These are phyloP conservation scores for baker's yeast (Saccharomyces cerevisiae) DNA, from an alignment of 805 yeast species.

Conservation along the genomic window DNA sequence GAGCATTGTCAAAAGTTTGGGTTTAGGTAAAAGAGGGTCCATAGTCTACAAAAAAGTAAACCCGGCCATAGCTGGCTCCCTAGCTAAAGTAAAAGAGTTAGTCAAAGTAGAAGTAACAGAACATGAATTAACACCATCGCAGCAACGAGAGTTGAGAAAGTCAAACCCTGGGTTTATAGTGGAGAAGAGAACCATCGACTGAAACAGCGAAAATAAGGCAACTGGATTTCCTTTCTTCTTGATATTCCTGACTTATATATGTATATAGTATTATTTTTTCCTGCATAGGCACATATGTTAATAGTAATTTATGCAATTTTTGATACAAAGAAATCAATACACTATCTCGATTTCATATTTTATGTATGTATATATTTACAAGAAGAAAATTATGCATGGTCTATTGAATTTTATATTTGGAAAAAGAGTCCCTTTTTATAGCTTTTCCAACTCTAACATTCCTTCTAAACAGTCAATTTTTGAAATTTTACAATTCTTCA, in stretches of 20 bases:
- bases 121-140: slow-evolving; percentile 39
- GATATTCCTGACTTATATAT: neutral
- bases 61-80: slow-evolving; percentile 78
- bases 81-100: slow-evolving; percentile 75
- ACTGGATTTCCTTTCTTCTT: slow-evolving; percentile 9
- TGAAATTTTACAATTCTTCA: slow-evolving; percentile 34
- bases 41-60: slow-evolving; percentile 64
- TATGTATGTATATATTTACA: neutral
- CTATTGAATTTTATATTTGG: neutral
- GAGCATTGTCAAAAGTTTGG: slow-evolving; percentile 60
- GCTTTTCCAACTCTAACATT: slow-evolving; percentile 24
- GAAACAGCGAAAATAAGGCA: neutral
- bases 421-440: neutral
- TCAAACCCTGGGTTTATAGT: slow-evolving; percentile 57
- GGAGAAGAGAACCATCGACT: slow-evolving; percentile 27
- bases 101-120: slow-evolving; percentile 73
- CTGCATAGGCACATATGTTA: neutral
- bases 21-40: slow-evolving; percentile 66
- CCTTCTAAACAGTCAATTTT: slow-evolving; percentile 41
- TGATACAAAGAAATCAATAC: neutral
- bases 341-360: slow-evolving; percentile 1
- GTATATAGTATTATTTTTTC: neutral
- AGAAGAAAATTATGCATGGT: neutral
- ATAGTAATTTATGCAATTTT: neutral
- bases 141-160: slow-evolving; percentile 50